phyloP scores from a whole-genome alignment of 768 basidiomycete genomes.

The Kwoniella mangroviensis region DNA sequence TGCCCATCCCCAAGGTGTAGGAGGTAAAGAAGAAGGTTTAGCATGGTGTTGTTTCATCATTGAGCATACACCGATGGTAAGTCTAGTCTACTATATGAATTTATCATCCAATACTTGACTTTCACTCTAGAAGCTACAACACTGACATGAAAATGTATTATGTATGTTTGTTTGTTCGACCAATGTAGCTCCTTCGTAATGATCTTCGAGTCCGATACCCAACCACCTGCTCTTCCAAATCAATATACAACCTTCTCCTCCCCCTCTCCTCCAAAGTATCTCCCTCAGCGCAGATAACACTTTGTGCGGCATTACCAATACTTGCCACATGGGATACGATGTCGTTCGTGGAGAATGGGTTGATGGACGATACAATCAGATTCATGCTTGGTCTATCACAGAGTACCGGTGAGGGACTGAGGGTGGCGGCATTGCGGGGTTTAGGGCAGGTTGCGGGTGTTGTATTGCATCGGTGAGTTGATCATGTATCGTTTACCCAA shows the following conservation, averaged over 20 bases:
- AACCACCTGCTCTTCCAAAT: conserved; percentile 30
- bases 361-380: conserved; percentile 24
- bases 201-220: conserved; percentile 36
- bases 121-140: too few relatives aligned
- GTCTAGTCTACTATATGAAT: conserved; percentile 14
- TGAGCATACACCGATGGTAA: conserved; percentile 47
- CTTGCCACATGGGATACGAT: conserved; percentile 43
- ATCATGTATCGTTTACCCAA: too few relatives aligned
- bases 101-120: neutral
- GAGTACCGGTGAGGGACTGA: neutral
- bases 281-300: conserved; percentile 17
- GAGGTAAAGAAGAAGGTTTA: conserved; percentile 21
- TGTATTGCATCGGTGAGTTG: conserved; percentile 37
- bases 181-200: conserved; percentile 31
- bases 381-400: conserved; percentile 30
- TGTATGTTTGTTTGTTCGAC: too few relatives aligned
- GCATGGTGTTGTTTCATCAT: conserved; percentile 48
- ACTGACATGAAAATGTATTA: too few relatives aligned
- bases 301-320: conserved; percentile 42
- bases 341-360: conserved; percentile 19
- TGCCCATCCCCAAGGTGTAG: too few relatives aligned
- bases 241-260: conserved; percentile 33
- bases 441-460: conserved; percentile 39
- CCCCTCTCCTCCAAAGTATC: conserved; percentile 15
- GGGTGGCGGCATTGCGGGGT: conserved; percentile 27